A percentile compares a stretch with the other conserved stretches of the same genome.
Conservation (phyloP, 1,139 yeast species). For the Blastobotrys serpentis region DNA sequence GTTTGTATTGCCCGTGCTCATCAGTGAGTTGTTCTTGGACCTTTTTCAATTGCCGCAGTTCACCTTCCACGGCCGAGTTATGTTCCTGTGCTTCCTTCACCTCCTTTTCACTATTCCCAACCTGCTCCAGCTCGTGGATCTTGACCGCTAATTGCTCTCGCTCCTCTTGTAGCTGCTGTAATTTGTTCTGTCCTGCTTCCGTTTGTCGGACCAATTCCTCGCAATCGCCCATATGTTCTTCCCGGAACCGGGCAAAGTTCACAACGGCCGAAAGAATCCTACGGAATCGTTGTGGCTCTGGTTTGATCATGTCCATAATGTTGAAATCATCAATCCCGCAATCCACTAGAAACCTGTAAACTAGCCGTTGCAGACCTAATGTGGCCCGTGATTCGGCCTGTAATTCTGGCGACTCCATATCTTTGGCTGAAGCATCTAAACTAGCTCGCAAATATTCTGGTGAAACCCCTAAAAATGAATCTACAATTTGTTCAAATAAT, state of each 20-base stretch:
- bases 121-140: conserved; percentile 32
- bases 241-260: conserved; percentile 81
- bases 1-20: conserved; percentile 68
- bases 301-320: conserved; percentile 64
- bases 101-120: conserved; percentile 40
- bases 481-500: conserved; percentile 69
- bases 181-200: conserved; percentile 49
- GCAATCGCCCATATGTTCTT: conserved; percentile 68
- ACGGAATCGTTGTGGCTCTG: conserved; percentile 64
- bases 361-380: conserved; percentile 57
- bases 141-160: conserved; percentile 44
- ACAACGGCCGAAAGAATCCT: conserved; percentile 79
- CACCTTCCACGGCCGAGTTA: conserved; percentile 60
- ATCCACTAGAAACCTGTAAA: conserved; percentile 60
- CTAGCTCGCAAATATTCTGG: conserved; percentile 45
- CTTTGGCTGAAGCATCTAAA: conserved; percentile 28
- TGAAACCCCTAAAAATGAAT: conserved; percentile 63
- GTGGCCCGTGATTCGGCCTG: conserved; percentile 41
- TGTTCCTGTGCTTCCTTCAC: conserved; percentile 54
- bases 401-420: conserved; percentile 32
- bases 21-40: conserved; percentile 61
- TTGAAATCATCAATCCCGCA: conserved; percentile 81
- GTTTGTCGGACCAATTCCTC: conserved; percentile 59
- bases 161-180: conserved; percentile 44
- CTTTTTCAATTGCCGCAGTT: conserved; percentile 60